Percentiles rank a stretch among this genome's conserved stretches.
Evolutionary conservation across 331 rosid genomes (phyloP).

Genomic region (Malus hybrid): DNA sequence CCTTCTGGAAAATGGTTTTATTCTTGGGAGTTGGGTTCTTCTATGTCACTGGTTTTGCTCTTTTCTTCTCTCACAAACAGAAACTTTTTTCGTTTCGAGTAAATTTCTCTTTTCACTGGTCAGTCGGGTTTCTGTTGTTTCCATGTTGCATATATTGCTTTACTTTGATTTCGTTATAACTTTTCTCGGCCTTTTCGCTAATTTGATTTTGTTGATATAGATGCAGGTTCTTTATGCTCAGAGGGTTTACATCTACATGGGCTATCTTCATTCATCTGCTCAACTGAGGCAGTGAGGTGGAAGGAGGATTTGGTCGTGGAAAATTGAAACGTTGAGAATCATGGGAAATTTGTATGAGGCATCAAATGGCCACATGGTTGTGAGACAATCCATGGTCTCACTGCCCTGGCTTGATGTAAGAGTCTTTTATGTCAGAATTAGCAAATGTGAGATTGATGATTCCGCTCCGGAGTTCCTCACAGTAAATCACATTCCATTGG

Average conservation of each 20-base stretch:
- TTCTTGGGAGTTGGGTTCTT: not conserved
- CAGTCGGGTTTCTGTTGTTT: too few relatives aligned
- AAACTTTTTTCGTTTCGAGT: not conserved
- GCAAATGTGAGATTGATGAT: constrained; percentile 64
- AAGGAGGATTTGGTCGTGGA: constrained; percentile 19
- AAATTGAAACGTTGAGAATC: constrained; percentile 9
- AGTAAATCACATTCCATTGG: constrained; percentile 58
- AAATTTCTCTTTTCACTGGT: not conserved
- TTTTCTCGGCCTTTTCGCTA: not conserved
- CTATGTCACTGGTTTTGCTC: not conserved
- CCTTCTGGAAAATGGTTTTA: constrained; percentile 1
- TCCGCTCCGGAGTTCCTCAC: constrained; percentile 59
- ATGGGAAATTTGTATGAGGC: constrained; percentile 50
- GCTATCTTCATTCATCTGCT: constrained; percentile 11
- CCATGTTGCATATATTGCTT: too few relatives aligned
- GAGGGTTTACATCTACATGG: constrained; percentile 17
- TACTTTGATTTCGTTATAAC: not conserved
- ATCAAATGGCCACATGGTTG: constrained; percentile 38
- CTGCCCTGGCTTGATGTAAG: constrained; percentile 73
- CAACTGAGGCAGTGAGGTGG: constrained; percentile 15
- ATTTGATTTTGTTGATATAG: constrained; percentile 15
- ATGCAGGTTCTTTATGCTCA: constrained; percentile 24
- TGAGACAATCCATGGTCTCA: constrained; percentile 44
- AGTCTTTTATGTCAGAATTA: constrained; percentile 68
- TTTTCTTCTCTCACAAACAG: not conserved